A percentile compares a stretch with the other conserved stretches of the same genome.
Conservation (phyloP, 1,284 basidiomycete species). For the Trichosporon sp. region DNA sequence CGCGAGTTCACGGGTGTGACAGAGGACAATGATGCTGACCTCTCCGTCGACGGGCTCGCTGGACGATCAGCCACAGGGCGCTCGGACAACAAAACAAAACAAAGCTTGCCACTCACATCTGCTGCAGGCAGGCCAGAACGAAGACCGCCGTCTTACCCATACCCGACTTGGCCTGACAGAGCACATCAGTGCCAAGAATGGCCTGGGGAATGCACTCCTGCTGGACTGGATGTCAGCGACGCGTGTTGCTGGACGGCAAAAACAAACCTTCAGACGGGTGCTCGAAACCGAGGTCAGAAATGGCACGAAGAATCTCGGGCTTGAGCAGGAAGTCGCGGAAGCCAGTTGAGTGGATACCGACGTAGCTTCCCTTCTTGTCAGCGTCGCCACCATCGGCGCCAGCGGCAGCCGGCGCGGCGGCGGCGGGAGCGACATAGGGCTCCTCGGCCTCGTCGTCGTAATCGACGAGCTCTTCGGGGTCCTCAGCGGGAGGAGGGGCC, state of each 20-base stretch:
- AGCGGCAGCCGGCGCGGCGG: conserved; percentile 53
- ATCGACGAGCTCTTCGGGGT: conserved; percentile 57
- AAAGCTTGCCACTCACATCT: conserved; percentile 54
- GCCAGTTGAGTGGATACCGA: conserved; percentile 92
- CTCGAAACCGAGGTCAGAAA: conserved; percentile 98
- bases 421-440: conserved; percentile 57
- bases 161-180: conserved; percentile 99
- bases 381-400: conserved; percentile 58
- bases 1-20: conserved; percentile 97
- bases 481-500: conserved; percentile 26
- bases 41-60: conserved; percentile 94
- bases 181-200: conserved; percentile 97
- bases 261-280: conserved; percentile 94
- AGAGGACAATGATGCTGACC: conserved; percentile 94
- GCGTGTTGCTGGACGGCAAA: background rate
- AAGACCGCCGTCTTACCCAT: conserved; percentile 99
- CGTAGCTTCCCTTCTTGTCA: conserved; percentile 93
- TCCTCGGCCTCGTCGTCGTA: conserved; percentile 87
- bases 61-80: conserved; percentile 4
- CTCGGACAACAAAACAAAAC: background rate
- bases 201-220: conserved; percentile 99
- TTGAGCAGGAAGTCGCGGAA: conserved; percentile 96
- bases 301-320: conserved; percentile 92
- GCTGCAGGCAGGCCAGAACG: conserved; percentile 94
- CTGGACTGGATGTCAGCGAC: conserved; percentile 63